Conservation (phyloP, 139 green algal species). For the Chlorella sp. region DNA sequence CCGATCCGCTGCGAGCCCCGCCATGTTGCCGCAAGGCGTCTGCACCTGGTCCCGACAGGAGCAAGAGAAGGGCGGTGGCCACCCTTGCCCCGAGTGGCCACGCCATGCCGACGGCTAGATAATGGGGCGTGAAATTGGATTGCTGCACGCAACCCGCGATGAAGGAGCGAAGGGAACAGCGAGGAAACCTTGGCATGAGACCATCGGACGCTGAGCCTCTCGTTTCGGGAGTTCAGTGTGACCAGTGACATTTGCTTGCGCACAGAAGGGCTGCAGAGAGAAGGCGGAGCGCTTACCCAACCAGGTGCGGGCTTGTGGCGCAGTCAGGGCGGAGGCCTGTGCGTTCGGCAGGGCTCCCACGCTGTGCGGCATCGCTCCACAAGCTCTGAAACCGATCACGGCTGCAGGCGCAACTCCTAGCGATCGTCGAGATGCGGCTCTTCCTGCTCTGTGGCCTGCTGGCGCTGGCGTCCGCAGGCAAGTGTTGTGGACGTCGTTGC, state of each 20-base stretch:
- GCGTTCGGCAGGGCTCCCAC: background rate
- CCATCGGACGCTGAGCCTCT: too few relatives aligned
- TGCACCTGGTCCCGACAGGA: too few relatives aligned
- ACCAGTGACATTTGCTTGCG: background rate
- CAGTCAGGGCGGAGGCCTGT: background rate
- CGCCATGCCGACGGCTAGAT: too few relatives aligned
- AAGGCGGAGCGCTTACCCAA: background rate
- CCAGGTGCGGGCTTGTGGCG: background rate
- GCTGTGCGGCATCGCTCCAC: background rate
- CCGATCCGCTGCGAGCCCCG: too few relatives aligned
- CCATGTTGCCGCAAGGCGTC: too few relatives aligned
- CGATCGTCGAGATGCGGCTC: background rate
- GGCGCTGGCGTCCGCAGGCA: slow-evolving; percentile 14
- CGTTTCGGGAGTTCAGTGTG: too few relatives aligned
- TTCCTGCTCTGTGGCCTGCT: background rate
- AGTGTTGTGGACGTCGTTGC: background rate
- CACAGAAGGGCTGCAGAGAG: background rate
- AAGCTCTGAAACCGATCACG: background rate
- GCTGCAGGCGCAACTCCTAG: background rate
- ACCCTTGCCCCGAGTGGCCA: too few relatives aligned
- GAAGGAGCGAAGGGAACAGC: too few relatives aligned
- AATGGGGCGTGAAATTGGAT: too few relatives aligned
- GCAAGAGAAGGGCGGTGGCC: too few relatives aligned
- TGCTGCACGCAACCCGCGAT: too few relatives aligned
- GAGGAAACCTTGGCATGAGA: too few relatives aligned